Percentiles rank a stretch among this genome's conserved stretches.
Conservation (phyloP, 2,329 filamentous ascomycete genomes). For the Ustulina deusta region DNA sequence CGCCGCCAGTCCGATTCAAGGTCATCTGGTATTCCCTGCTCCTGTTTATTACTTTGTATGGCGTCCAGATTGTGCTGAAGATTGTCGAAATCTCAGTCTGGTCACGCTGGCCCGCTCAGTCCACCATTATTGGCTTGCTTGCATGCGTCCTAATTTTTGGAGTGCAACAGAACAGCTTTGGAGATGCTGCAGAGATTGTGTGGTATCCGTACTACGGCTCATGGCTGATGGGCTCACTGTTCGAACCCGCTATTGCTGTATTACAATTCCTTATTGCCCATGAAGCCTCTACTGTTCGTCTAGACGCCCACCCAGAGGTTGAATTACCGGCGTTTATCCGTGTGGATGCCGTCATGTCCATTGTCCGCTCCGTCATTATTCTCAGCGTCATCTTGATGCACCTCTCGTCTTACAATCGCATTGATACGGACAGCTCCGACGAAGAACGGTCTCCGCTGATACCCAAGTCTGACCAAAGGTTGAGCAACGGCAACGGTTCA, state of each 20-base stretch:
- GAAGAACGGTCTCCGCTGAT: slow-evolving; percentile 72
- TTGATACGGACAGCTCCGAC: slow-evolving; percentile 45
- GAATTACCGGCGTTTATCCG: slow-evolving; percentile 42
- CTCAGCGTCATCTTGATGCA: slow-evolving; percentile 46
- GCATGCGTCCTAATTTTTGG: slow-evolving; percentile 74
- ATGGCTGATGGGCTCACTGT: slow-evolving; percentile 68
- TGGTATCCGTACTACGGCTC: slow-evolving; percentile 75
- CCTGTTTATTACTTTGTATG: slow-evolving; percentile 60
- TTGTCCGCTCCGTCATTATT: slow-evolving; percentile 52
- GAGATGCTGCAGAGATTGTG: slow-evolving; percentile 62
- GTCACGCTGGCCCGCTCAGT: slow-evolving; percentile 57
- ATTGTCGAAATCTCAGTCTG: slow-evolving; percentile 52
- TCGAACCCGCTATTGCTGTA: slow-evolving; percentile 64
- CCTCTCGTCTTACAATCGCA: slow-evolving; percentile 44
- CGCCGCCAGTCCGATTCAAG: slow-evolving; percentile 56
- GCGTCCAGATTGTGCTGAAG: slow-evolving; percentile 60
- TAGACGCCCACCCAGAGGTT: slow-evolving; percentile 26
- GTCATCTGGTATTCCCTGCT: slow-evolving; percentile 59
- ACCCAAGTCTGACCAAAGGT: slow-evolving; percentile 55
- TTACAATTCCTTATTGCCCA: slow-evolving; percentile 51
- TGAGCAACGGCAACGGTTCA: slow-evolving; percentile 45
- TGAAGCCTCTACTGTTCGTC: slow-evolving; percentile 29
- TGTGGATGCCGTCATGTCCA: slow-evolving; percentile 50
- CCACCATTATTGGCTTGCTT: slow-evolving; percentile 67
- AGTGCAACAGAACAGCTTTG: slow-evolving; percentile 67